Conservation (phyloP, 306 rosid species). For the Cucumis cinereus region DNA sequence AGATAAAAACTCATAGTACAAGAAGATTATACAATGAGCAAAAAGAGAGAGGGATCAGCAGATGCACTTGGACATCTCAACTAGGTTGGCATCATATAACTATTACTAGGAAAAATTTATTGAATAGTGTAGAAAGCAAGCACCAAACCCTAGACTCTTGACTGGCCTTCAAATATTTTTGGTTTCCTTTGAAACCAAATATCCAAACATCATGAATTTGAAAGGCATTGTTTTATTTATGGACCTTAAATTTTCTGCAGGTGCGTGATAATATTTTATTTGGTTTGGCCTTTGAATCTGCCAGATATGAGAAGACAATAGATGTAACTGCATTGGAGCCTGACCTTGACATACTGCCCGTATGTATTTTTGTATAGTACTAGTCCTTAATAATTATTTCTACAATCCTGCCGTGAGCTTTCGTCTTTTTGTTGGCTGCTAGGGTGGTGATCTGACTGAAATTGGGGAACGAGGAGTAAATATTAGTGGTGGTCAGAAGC, state of each 20-base stretch:
- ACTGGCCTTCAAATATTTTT: background rate
- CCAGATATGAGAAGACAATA: conserved; percentile 26
- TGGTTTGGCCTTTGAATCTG: conserved; percentile 27
- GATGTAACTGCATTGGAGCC: conserved; percentile 33
- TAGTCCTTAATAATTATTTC: background rate
- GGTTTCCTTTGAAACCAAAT: background rate
- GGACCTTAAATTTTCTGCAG: conserved; percentile 12
- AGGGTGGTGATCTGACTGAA: conserved; percentile 73
- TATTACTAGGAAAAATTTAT: background rate
- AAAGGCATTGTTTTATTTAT: background rate
- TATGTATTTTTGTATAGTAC: conserved; percentile 7
- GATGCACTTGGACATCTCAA: too few species aligned
- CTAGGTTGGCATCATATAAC: background rate
- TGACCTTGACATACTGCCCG: conserved; percentile 36
- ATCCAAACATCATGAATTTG: background rate
- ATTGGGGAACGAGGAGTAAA: conserved; percentile 92
- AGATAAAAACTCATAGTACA: too few species aligned
- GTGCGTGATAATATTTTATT: conserved; percentile 42
- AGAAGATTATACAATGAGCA: too few species aligned
- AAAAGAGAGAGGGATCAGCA: too few species aligned
- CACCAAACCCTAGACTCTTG: background rate
- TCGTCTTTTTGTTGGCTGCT: conserved; percentile 7
- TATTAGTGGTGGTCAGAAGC: conserved; percentile 93
- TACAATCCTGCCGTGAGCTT: background rate
- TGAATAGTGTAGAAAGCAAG: background rate